Percentiles rank a stretch among this genome's conserved stretches.
Conservation (phyloP, 345 rosid species). For the Schrenkiella parvula region DNA sequence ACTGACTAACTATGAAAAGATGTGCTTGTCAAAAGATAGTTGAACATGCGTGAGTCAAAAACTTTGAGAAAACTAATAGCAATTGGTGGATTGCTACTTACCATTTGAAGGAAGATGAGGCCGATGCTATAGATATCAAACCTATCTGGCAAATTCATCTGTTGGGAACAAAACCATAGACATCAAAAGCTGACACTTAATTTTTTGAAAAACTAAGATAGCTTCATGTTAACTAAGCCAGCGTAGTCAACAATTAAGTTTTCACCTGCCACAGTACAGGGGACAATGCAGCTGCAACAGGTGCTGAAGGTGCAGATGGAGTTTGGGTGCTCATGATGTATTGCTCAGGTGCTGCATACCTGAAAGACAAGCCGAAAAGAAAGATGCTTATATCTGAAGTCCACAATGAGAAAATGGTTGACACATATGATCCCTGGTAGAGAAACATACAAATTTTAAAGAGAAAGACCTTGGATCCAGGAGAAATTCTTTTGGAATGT, state of each 20-base stretch:
- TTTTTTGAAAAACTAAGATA: constrained; percentile 6
- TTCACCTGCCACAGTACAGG: constrained; percentile 98
- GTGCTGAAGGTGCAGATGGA: constrained; percentile 97
- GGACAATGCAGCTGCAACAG: constrained; percentile 94
- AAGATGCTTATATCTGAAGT: neutral
- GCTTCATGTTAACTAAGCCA: neutral
- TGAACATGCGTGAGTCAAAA: constrained; percentile 2
- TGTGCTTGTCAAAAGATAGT: neutral
- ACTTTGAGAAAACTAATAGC: neutral
- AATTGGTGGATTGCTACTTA: constrained; percentile 33
- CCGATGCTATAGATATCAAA: constrained; percentile 93
- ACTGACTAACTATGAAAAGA: neutral
- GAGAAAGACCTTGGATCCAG: constrained; percentile 78
- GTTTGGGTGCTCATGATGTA: constrained; percentile 99
- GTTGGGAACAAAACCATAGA: constrained; percentile 31
- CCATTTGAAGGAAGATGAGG: constrained; percentile 93
- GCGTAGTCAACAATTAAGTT: neutral
- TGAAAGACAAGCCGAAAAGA: constrained; percentile 22
- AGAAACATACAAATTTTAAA: constrained; percentile 1
- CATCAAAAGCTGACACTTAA: constrained; percentile 1
- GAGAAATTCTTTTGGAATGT: constrained; percentile 94
- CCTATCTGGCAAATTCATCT: constrained; percentile 95
- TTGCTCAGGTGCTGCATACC: constrained; percentile 97
- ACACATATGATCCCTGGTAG: neutral
- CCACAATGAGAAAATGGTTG: neutral